A percentile compares a stretch with the other conserved stretches of the same genome.
These are phyloP conservation scores for Entophlyctis luteolus DNA, from an alignment of 192 early-diverging fungal species.

Conservation along the genomic window DNA sequence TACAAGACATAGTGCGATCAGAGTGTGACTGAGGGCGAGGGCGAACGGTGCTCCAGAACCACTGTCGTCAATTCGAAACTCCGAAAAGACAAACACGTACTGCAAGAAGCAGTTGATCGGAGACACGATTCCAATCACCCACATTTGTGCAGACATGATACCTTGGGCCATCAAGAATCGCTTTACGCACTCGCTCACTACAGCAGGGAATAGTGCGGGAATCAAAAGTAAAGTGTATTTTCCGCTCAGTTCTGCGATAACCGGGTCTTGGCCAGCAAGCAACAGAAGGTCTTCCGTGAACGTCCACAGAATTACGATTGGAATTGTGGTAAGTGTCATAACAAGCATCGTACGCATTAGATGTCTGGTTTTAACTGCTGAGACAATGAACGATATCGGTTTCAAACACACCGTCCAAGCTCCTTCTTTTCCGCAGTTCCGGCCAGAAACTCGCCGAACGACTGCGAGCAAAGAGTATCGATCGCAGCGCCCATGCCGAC, in stretches of 20 bases:
- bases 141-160: slow-evolving; percentile 80
- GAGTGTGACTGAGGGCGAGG: slow-evolving; percentile 69
- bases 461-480: slow-evolving; percentile 55
- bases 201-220: slow-evolving; percentile 68
- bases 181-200: slow-evolving; percentile 82
- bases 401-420: slow-evolving; percentile 29
- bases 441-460: slow-evolving; percentile 25
- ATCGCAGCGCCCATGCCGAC: slow-evolving; percentile 49
- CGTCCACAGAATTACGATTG: slow-evolving; percentile 70
- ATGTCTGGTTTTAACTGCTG: slow-evolving; percentile 24
- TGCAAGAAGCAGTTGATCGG: slow-evolving; percentile 73
- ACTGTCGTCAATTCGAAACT: slow-evolving; percentile 61
- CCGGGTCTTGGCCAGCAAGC: slow-evolving; percentile 68
- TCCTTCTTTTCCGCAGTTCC: slow-evolving; percentile 35
- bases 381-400: background rate
- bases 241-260: slow-evolving; percentile 65
- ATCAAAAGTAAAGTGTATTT: slow-evolving; percentile 66
- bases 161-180: slow-evolving; percentile 83
- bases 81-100: slow-evolving; percentile 77
- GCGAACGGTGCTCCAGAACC: slow-evolving; percentile 78
- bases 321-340: slow-evolving; percentile 61
- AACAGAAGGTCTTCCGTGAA: slow-evolving; percentile 66
- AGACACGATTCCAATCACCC: slow-evolving; percentile 63
- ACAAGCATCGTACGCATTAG: slow-evolving; percentile 70
- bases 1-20: slow-evolving; percentile 62